Evolutionary conservation across 2,329 filamentous ascomycete species (phyloP), one percentile per base, ranked within the genome.

Genomic region (Xylariomycetidae sp.): DNA sequence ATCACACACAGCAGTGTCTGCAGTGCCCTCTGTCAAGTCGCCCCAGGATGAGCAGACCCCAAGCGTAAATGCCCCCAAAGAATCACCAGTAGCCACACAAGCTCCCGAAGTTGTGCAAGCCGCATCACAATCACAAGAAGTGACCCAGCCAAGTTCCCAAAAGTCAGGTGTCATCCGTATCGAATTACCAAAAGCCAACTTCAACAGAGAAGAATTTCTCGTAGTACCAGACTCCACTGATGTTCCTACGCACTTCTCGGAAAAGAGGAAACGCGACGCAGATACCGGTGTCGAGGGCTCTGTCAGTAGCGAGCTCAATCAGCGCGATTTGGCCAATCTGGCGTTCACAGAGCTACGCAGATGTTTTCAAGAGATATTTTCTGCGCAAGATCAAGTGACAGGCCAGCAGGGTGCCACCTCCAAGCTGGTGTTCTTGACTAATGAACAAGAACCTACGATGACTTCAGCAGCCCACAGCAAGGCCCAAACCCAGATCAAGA

Each of bases 301-400:
- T 3, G 64, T 82, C 14, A 69, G 76, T 12, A 62, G 81, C 27
- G 78, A 77, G 26, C 66, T 88, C 3, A 88, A 94, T 51, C 86
- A 95, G 57, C 82, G 83, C 31, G 82, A 94, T 48, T 81, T 88
- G 50, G 85, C 83, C 4, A 82, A 95, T 48, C 72, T 77, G 9
- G 83, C 86, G 27, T 70, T 89, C 28, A 66, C 81, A 33, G 79
- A 81, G 34, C 64, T 98, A 10, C 75, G 83, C 36, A 73, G 74
- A 23, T 72, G 88, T 30, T 66, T 94, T 4, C 69, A 78, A 33
- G 77, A 81, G 16, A 72, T 95, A 12, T 88, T 89, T 46, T 75
- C 85, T 43, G 83, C 84, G 5, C 88, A 94, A 52, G 81, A 88
- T 49, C 74, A 78, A 35, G 54, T 69, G 70, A 37, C 80, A 70